Evolutionary conservation across 2,329 filamentous ascomycete genomes (phyloP), one percentile per base, ranked within the genome.

Genomic region (Bipolaris victoriae): DNA sequence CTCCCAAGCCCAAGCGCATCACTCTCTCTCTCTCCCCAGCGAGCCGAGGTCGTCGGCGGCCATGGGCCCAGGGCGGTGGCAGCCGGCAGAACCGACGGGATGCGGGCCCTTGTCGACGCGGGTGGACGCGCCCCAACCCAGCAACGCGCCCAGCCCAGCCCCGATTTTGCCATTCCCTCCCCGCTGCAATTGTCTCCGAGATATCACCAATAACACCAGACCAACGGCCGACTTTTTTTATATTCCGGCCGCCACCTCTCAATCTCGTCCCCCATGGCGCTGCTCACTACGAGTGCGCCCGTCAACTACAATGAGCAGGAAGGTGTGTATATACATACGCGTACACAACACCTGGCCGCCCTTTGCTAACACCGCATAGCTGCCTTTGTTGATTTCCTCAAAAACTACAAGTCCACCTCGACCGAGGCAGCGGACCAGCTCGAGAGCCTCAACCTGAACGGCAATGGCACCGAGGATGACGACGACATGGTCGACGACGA

Each of bases 401-500:
- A 85, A 69, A 87, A 88, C 62, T 99, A 96, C 87, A 98, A 99
- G 81, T 89, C 89, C n/a, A 84, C 84, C 55, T 81, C 82, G n/a
- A 79, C 82, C 15, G 82, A 89, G 58, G 87, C 96, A 65, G 88
- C 91, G 37, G 89, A 93, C 74, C 92, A 92, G 43, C 84, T 99
- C 46, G 88, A 91, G 67, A 88, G 89, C 65, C 87, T 99, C 69
- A 90, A 90, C 71, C 90, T 99, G 63, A 90, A 92, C 75, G 93
- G 92, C 72, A 90, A 96, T 78, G 90, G 90, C 67, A 84, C 91
- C 40, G 92, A 89, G 77, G 93, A 97, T 71, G 92, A 97, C 70
- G 91, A 97, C 76, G 92, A 97, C 71, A 91, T 96, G 73, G 92
- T 96, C 87, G 91, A 96, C 74, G 90, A 93, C 68, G 85, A 87